Percentiles rank a stretch among this genome's conserved stretches.
Evolutionary conservation across 352 stramenopile species (phyloP).

Genomic region (Pythium insidiosum): DNA sequence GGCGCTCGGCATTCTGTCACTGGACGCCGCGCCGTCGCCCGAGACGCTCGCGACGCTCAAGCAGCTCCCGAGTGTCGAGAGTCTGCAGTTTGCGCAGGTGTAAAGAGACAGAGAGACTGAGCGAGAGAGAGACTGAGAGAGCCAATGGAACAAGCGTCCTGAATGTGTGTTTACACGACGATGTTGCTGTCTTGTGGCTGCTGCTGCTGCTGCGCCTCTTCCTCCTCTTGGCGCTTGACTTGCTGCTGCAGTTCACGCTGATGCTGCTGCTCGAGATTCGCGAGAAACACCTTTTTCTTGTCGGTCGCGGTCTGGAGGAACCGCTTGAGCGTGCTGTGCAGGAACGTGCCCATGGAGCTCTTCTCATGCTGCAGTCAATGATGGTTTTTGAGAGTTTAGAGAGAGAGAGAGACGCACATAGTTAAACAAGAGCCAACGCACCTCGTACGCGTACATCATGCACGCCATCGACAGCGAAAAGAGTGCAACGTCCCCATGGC

Average conservation of each 20-base stretch:
- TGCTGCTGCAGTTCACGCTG: no score
- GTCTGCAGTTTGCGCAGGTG: slow-evolving; percentile 57
- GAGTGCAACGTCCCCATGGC: slow-evolving; percentile 60
- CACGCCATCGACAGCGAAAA: slow-evolving; percentile 73
- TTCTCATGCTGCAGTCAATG: slow-evolving; percentile 38
- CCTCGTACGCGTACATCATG: slow-evolving; percentile 85
- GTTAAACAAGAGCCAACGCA: slow-evolving; percentile 9
- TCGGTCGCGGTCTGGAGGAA: slow-evolving; percentile 64
- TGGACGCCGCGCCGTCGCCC: slow-evolving; percentile 45
- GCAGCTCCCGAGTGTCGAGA: slow-evolving; percentile 49
- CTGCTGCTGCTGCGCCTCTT: no score
- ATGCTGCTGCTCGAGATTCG: slow-evolving; percentile 14
- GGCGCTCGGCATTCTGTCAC: slow-evolving; percentile 63
- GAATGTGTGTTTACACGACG: no score
- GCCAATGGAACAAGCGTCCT: no score
- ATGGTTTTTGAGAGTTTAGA: not conserved
- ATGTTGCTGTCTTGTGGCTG: no score
- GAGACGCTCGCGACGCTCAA: slow-evolving; percentile 59
- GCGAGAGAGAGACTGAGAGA: no score
- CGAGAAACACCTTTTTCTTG: slow-evolving; percentile 59
- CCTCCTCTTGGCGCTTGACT: no score
- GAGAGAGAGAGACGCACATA: no score
- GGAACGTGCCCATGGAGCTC: slow-evolving; percentile 50
- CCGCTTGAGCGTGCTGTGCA: slow-evolving; percentile 65
- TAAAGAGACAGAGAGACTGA: slow-evolving; percentile 21